Evolutionary conservation across 768 basidiomycete species (phyloP).

Genomic region (Hypsizygus marmoreus): DNA sequence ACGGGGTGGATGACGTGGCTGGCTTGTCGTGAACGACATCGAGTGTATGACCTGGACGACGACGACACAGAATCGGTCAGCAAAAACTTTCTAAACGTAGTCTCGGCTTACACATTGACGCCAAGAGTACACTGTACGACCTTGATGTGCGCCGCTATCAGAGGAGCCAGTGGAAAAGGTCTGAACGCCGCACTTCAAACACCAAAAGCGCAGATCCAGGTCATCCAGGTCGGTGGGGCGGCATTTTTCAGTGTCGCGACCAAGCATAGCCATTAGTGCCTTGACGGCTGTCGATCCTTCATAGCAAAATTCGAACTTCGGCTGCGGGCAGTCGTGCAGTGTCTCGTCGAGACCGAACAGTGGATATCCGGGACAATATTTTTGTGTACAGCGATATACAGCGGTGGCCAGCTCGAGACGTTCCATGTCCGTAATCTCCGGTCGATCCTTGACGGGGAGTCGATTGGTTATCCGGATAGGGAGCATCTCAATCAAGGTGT

Average conservation of each 20-base stretch:
- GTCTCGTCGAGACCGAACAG: not conserved
- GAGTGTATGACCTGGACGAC: too few relatives aligned
- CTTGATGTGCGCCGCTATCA: not conserved
- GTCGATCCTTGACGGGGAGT: too few relatives aligned
- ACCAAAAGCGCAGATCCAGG: constrained; percentile 3
- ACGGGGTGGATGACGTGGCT: not conserved
- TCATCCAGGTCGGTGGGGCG: constrained; percentile 4
- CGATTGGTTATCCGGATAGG: not conserved
- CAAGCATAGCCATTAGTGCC: not conserved
- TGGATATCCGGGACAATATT: not conserved
- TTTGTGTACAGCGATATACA: not conserved
- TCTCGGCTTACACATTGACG: not conserved
- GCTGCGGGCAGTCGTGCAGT: not conserved
- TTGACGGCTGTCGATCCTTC: constrained; percentile 1
- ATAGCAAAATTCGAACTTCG: not conserved
- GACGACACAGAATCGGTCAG: not conserved
- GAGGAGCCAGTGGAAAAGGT: not conserved
- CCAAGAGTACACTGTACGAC: not conserved
- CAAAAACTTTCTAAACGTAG: not conserved
- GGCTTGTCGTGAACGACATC: too few relatives aligned
- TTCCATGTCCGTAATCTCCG: not conserved
- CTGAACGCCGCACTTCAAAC: constrained; percentile 2
- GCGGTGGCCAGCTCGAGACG: not conserved
- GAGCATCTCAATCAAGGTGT: not conserved
- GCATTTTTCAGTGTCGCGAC: not conserved